Evolutionary conservation across 352 stramenopile genomes (phyloP).

Genomic region (Phytophthora citrophthora): DNA sequence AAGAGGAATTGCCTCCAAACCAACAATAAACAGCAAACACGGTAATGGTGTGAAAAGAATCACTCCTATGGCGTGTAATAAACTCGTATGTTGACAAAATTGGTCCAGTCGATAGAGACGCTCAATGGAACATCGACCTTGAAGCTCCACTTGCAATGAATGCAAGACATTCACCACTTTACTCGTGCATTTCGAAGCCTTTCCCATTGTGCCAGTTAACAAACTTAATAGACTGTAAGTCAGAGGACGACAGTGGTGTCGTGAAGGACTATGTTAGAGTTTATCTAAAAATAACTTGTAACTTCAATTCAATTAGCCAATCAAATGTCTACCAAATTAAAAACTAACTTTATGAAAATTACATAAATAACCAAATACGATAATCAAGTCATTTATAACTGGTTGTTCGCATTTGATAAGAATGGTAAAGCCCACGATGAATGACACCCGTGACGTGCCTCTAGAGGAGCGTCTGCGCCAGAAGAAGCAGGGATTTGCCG

Average conservation of each 20-base stretch:
- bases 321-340: not conserved
- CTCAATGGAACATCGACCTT: conserved; percentile 34
- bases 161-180: not conserved
- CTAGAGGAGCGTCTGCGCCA: conserved; percentile 78
- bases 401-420: conserved; percentile 1
- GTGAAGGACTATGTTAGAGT: no score
- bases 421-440: not conserved
- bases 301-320: not conserved
- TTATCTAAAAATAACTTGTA: not conserved
- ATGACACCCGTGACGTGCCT: conserved; percentile 65
- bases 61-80: not conserved
- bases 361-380: not conserved
- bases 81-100: conserved; percentile 10
- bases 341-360: not conserved
- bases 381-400: conserved; percentile 10
- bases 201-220: not conserved
- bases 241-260: no score
- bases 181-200: not conserved
- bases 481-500: conserved; percentile 81
- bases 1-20: conserved; percentile 33
- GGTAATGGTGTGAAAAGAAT: conserved; percentile 23
- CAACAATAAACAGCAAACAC: conserved; percentile 11
- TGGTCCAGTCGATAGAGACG: conserved; percentile 19
- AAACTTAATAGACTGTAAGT: no score
- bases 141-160: conserved; percentile 33